Percentiles rank a stretch among this genome's conserved stretches.
These are phyloP conservation scores for Paraglomus brasilianum DNA, from an alignment of 192 early-diverging fungal genomes.

Conservation along the genomic window DNA sequence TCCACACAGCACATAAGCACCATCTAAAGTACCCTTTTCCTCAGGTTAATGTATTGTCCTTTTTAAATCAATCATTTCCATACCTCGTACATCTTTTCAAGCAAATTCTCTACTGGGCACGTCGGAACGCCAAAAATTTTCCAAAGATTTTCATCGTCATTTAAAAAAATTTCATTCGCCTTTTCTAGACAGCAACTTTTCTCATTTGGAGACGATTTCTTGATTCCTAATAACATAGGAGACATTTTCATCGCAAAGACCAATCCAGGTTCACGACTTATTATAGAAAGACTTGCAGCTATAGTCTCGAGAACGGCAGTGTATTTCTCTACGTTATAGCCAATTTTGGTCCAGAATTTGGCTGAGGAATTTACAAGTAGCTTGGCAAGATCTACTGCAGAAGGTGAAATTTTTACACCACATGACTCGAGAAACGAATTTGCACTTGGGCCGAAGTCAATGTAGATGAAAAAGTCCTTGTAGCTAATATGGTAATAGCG, in stretches of 20 bases:
- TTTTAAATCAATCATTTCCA: too few species aligned
- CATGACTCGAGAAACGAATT: slow-evolving; percentile 80
- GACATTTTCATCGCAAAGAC: slow-evolving; percentile 56
- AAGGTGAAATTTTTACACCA: slow-evolving; percentile 80
- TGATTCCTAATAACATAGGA: slow-evolving; percentile 67
- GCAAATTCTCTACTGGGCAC: slow-evolving; percentile 67
- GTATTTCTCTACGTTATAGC: slow-evolving; percentile 60
- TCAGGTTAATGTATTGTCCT: too few species aligned
- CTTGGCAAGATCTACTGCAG: slow-evolving; percentile 66
- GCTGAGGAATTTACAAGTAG: slow-evolving; percentile 60
- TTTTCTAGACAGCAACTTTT: neutral
- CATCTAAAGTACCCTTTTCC: too few species aligned
- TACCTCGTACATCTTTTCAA: slow-evolving; percentile 66
- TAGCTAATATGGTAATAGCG: slow-evolving; percentile 35
- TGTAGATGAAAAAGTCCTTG: slow-evolving; percentile 51
- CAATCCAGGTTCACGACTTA: slow-evolving; percentile 46
- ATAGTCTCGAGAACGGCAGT: slow-evolving; percentile 68
- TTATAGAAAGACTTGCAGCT: slow-evolving; percentile 59
- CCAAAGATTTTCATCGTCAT: slow-evolving; percentile 27
- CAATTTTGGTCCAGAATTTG: slow-evolving; percentile 54
- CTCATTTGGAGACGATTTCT: slow-evolving; percentile 32
- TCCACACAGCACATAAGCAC: too few species aligned
- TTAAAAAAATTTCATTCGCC: neutral
- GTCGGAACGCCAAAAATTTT: slow-evolving; percentile 74
- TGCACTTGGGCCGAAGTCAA: slow-evolving; percentile 72